Evolutionary conservation across 257 asterid genomes (phyloP).

Genomic region (Solanum chilense): DNA sequence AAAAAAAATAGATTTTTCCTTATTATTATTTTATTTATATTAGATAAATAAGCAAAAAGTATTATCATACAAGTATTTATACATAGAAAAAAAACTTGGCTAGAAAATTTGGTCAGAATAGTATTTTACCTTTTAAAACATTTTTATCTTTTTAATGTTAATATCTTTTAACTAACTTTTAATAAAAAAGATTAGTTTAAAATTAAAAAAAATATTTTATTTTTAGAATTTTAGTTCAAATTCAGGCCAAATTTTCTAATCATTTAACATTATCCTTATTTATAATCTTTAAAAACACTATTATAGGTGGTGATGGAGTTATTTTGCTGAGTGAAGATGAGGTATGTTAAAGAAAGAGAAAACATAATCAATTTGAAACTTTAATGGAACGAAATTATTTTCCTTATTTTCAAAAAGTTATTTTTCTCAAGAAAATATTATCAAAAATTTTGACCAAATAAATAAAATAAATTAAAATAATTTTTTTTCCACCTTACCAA

Average conservation of each 20-base stretch:
- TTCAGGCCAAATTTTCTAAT: too few relatives aligned
- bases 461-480: not conserved
- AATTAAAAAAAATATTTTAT: too few relatives aligned
- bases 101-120: too few relatives aligned
- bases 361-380: not conserved
- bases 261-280: too few relatives aligned
- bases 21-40: not conserved
- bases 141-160: too few relatives aligned
- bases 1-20: not conserved
- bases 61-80: not conserved
- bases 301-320: not conserved
- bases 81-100: too few relatives aligned
- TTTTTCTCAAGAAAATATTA: not conserved
- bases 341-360: not conserved
- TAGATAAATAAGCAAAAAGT: not conserved
- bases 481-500: not conserved
- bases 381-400: not conserved
- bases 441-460: not conserved
- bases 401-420: not conserved
- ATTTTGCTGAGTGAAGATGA: not conserved
- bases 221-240: fast-evolving
- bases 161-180: too few relatives aligned
- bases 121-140: too few relatives aligned
- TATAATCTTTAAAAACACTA: not conserved
- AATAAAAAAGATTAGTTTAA: too few relatives aligned